Conservation (phyloP, 306 rosid genomes). For the Leucaena leucocephala region DNA sequence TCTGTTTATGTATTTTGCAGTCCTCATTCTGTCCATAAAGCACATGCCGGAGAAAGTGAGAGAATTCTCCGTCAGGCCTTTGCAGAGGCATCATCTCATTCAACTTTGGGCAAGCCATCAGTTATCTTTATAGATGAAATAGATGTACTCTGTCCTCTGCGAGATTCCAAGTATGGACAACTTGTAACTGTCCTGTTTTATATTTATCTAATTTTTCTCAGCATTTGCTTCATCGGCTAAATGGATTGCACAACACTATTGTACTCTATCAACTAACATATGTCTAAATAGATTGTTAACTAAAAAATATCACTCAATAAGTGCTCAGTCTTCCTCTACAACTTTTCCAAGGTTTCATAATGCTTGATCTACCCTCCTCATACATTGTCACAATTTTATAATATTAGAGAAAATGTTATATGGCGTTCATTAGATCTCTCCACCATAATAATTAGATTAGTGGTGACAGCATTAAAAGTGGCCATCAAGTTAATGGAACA, state of each 20-base stretch:
- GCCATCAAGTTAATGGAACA: constrained; percentile 6
- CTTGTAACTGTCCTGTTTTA: constrained; percentile 13
- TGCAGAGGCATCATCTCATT: constrained; percentile 66
- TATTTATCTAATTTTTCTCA: constrained; percentile 20
- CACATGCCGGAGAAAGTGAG: constrained; percentile 90
- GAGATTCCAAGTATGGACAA: constrained; percentile 68
- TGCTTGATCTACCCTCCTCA: too few relatives aligned
- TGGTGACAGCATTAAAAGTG: constrained; percentile 6
- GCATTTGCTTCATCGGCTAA: constrained; percentile 14
- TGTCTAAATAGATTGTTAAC: too few relatives aligned
- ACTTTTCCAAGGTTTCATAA: too few relatives aligned
- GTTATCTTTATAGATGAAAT: constrained; percentile 88
- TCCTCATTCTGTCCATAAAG: constrained; percentile 73
- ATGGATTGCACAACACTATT: too few relatives aligned
- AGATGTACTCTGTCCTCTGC: constrained; percentile 88
- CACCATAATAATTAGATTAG: not conserved
- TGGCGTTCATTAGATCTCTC: not conserved
- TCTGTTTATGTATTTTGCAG: constrained; percentile 49
- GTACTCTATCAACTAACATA: too few relatives aligned
- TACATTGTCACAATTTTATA: constrained; percentile 17
- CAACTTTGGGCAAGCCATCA: constrained; percentile 61
- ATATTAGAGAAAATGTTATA: not conserved
- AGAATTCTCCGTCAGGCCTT: constrained; percentile 77
- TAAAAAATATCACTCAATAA: too few relatives aligned
- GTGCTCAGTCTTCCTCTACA: too few relatives aligned